Conservation (phyloP, 2,329 filamentous ascomycete species). For the Ramichloridium luteum region DNA sequence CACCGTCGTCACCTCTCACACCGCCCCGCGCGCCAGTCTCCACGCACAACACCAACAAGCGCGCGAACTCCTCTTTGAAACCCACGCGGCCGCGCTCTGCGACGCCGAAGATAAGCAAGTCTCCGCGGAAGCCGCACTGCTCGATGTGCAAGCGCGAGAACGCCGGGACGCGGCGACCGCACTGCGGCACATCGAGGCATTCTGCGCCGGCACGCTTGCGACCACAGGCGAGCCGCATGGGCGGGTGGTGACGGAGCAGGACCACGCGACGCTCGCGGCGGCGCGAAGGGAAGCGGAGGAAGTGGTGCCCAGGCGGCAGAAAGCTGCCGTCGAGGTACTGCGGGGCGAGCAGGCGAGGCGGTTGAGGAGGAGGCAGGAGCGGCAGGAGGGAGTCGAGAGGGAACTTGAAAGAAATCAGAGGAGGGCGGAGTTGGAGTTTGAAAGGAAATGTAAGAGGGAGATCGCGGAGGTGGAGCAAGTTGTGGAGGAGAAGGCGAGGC, state of each 20-base stretch:
- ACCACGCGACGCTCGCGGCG: constrained; percentile 31
- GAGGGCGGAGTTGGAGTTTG: constrained; percentile 24
- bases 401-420: constrained; percentile 25
- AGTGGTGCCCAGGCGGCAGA: constrained; percentile 31
- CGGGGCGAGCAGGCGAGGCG: constrained; percentile 33
- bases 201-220: constrained; percentile 29
- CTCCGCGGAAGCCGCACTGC: constrained; percentile 31
- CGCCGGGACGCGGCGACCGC: constrained; percentile 32
- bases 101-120: constrained; percentile 35
- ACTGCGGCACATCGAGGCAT: constrained; percentile 37
- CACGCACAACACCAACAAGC: constrained; percentile 16
- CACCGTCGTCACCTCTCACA: no score
- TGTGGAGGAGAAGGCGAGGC: constrained; percentile 23
- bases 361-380: constrained; percentile 24
- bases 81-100: constrained; percentile 29
- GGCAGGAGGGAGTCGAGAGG: constrained; percentile 30
- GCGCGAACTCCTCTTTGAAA: constrained; percentile 17
- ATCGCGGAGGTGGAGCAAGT: constrained; percentile 12
- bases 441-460: constrained; percentile 19
- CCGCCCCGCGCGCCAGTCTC: no score
- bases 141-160: constrained; percentile 30
- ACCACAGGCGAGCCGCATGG: constrained; percentile 19
- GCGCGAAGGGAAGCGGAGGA: constrained; percentile 26
- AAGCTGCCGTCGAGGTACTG: constrained; percentile 35
- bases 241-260: constrained; percentile 33